phyloP scores from a whole-genome alignment of 306 rosid species.

The Malus sieversii region DNA sequence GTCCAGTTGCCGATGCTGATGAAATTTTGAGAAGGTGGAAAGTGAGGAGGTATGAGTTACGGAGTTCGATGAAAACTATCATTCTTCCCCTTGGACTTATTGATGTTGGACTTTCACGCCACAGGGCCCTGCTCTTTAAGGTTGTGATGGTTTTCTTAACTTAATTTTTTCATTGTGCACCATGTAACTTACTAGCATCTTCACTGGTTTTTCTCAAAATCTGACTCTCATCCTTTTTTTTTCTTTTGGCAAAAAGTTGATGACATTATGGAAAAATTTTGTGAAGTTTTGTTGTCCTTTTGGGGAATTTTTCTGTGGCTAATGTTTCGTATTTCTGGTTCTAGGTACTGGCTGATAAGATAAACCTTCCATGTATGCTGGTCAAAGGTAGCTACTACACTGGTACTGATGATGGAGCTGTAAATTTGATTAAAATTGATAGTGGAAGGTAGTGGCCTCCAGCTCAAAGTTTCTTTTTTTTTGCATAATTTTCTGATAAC shows the following conservation, averaged over 20 bases:
- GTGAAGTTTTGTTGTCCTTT: constrained; percentile 3
- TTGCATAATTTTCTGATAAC: background rate
- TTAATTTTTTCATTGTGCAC: constrained; percentile 5
- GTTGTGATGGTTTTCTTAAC: constrained; percentile 31
- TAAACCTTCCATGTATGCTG: constrained; percentile 89
- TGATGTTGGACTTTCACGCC: constrained; percentile 97
- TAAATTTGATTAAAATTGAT: constrained; percentile 81
- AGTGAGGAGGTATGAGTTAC: constrained; percentile 59
- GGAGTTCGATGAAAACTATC: constrained; percentile 48
- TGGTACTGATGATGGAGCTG: constrained; percentile 97
- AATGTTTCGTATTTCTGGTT: constrained; percentile 26
- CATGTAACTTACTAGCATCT: background rate
- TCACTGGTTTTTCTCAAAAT: constrained; percentile 2
- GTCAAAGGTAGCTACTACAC: constrained; percentile 99
- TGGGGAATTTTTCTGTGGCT: constrained; percentile 8
- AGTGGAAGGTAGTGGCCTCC: constrained; percentile 63
- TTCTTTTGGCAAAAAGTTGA: background rate
- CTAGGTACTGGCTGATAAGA: constrained; percentile 94
- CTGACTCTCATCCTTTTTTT: background rate
- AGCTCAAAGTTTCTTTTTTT: constrained; percentile 2
- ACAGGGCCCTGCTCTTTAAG: constrained; percentile 95
- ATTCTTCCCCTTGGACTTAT: constrained; percentile 83
- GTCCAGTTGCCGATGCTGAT: constrained; percentile 83
- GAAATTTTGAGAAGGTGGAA: constrained; percentile 71
- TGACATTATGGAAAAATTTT: constrained; percentile 5